These are phyloP conservation scores for Petasospora rhodanensis DNA, from an alignment of 1,139 yeast species.

Conservation along the genomic window DNA sequence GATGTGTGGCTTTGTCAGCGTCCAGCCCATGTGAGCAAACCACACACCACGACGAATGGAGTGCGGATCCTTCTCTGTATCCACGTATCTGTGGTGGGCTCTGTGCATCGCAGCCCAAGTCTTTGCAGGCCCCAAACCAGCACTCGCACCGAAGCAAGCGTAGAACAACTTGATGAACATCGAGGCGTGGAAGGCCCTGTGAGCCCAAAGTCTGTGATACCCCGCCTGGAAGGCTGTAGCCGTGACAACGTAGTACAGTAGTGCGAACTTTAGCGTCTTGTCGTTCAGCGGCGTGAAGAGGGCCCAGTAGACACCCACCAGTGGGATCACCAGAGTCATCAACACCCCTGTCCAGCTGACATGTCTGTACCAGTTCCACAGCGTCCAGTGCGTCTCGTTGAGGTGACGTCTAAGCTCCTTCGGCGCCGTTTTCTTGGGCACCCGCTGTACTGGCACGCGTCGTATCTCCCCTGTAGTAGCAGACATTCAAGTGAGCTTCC, in stretches of 20 bases:
- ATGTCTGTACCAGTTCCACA: conserved; percentile 33
- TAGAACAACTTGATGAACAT: conserved; percentile 38
- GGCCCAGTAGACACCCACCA: conserved; percentile 18
- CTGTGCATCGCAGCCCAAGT: conserved; percentile 66
- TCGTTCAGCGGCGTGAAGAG: conserved; percentile 37
- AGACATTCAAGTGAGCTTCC: no score
- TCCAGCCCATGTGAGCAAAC: conserved; percentile 66
- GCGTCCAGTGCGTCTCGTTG: conserved; percentile 33
- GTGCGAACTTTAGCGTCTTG: conserved; percentile 42
- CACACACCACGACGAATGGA: conserved; percentile 49
- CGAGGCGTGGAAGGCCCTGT: conserved; percentile 44
- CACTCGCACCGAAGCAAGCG: conserved; percentile 52
- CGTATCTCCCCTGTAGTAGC: no score
- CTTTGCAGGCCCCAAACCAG: conserved; percentile 53
- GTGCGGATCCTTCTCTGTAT: conserved; percentile 66
- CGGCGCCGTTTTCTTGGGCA: conserved; percentile 5
- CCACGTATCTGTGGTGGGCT: conserved; percentile 67
- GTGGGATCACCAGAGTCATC: conserved; percentile 27
- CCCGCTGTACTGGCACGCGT: conserved; percentile 1
- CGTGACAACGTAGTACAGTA: conserved; percentile 38
- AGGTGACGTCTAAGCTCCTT: conserved; percentile 13
- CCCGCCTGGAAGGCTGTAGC: conserved; percentile 46
- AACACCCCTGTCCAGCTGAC: conserved; percentile 32
- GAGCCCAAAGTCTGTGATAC: conserved; percentile 66
- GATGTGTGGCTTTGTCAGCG: conserved; percentile 48